Conservation (phyloP, 2,329 filamentous ascomycete genomes). For the Diaporthe helianthi region DNA sequence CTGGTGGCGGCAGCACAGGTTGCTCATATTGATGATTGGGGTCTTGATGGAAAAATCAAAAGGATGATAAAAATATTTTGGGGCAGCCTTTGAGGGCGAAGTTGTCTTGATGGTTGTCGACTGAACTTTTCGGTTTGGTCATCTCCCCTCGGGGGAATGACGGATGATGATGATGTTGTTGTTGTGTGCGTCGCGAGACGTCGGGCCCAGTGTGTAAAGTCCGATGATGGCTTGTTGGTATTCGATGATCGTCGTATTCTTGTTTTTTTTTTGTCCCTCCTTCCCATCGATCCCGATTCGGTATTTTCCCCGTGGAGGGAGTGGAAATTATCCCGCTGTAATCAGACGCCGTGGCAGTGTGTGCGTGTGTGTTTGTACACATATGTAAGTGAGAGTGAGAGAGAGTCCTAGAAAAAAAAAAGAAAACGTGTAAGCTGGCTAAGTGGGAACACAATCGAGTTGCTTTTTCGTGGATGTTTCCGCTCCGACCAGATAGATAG, state of each 20-base stretch:
- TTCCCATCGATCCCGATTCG: neutral
- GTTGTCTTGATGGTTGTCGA: neutral
- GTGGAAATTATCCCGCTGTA: conserved; percentile 27
- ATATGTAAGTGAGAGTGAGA: neutral
- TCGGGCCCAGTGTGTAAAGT: conserved; percentile 22
- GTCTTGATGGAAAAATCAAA: neutral
- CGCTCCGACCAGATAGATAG: neutral
- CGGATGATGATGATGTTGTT: too few relatives aligned
- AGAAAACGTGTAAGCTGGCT: neutral
- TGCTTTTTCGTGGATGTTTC: conserved; percentile 21
- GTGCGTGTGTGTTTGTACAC: neutral
- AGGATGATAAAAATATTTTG: conserved; percentile 3
- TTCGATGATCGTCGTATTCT: conserved; percentile 7
- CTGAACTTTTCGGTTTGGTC: neutral
- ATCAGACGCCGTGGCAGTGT: conserved; percentile 29
- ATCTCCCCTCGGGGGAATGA: neutral
- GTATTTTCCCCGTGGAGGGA: conserved; percentile 33
- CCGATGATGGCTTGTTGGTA: neutral
- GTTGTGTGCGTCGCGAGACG: conserved; percentile 29
- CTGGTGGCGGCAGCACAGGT: neutral
- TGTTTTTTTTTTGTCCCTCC: neutral
- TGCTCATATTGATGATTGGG: neutral
- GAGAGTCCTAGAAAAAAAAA: neutral
- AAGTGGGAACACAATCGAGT: neutral
- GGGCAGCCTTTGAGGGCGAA: conserved; percentile 1